Evolutionary conservation across 2,329 filamentous ascomycete genomes (phyloP).

Genomic region (Huntiella savannae): DNA sequence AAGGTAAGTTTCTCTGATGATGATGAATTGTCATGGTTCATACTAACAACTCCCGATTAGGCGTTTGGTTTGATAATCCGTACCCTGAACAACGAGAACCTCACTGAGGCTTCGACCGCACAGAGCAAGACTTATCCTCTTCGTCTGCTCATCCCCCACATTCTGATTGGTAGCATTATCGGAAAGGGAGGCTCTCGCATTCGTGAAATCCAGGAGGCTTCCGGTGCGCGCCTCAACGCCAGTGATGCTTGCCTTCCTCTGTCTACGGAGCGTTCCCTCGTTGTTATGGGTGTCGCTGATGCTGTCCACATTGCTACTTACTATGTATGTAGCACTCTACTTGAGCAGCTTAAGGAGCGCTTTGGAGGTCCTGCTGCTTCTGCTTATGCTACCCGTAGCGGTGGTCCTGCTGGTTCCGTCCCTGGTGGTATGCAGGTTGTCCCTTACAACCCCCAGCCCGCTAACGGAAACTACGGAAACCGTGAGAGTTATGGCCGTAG

Average conservation of each 20-base stretch:
- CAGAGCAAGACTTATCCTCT: slow-evolving; percentile 96
- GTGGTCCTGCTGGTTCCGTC: slow-evolving; percentile 79
- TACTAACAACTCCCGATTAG: slow-evolving; percentile 24
- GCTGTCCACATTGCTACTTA: slow-evolving; percentile 98
- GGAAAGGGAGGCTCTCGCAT: slow-evolving; percentile 92
- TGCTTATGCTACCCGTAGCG: slow-evolving; percentile 90
- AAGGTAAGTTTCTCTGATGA: slow-evolving; percentile 41
- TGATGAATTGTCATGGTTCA: neutral
- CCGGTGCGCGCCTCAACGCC: slow-evolving; percentile 86
- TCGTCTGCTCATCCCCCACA: slow-evolving; percentile 84
- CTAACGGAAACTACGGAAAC: slow-evolving; percentile 69
- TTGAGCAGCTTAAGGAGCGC: slow-evolving; percentile 90
- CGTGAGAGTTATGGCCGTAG: slow-evolving; percentile 66
- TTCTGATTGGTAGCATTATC: slow-evolving; percentile 96
- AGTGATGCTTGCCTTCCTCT: slow-evolving; percentile 87
- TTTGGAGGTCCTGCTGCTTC: slow-evolving; percentile 92
- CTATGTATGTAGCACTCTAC: slow-evolving; percentile 93
- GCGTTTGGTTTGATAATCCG: slow-evolving; percentile 96
- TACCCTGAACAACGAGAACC: slow-evolving; percentile 89
- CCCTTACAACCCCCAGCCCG: slow-evolving; percentile 88
- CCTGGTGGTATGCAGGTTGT: slow-evolving; percentile 98
- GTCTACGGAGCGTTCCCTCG: slow-evolving; percentile 91
- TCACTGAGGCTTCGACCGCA: slow-evolving; percentile 70
- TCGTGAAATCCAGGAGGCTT: slow-evolving; percentile 95
- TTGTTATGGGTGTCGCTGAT: slow-evolving; percentile 93